Conservation (phyloP, 2,329 filamentous ascomycete species). For the Rhynchosporium secalis region DNA sequence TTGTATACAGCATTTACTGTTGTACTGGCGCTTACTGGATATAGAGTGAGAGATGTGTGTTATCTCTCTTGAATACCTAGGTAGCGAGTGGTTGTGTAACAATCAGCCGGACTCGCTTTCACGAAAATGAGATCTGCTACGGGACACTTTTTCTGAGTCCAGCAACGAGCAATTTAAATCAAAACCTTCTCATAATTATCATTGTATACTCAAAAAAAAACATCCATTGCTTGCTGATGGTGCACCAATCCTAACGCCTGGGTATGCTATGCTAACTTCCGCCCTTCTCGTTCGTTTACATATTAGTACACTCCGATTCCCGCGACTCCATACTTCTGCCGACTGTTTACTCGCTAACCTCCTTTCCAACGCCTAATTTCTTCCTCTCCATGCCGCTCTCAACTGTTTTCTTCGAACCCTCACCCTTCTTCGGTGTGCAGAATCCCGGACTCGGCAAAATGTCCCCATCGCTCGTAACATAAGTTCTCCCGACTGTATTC, state of each 20-base stretch:
- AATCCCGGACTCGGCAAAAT: conserved; percentile 30
- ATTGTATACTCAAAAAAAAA: neutral
- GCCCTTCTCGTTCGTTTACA: neutral
- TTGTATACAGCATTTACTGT: conserved; percentile 1
- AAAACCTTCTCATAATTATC: neutral
- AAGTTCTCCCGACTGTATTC: conserved; percentile 31
- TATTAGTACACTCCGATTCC: conserved; percentile 7
- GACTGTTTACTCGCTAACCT: neutral
- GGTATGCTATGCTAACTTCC: conserved; percentile 8
- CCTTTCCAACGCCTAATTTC: conserved; percentile 6
- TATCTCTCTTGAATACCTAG: neutral
- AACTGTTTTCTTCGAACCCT: neutral
- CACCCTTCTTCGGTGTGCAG: neutral
- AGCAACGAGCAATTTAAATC: neutral
- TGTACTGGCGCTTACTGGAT: conserved; percentile 12
- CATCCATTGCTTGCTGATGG: neutral
- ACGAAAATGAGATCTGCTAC: conserved; percentile 3
- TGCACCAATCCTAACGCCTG: conserved; percentile 8
- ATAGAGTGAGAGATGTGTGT: neutral
- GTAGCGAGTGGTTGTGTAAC: conserved; percentile 6
- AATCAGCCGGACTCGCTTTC: neutral
- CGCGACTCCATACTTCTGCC: neutral
- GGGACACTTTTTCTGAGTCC: neutral
- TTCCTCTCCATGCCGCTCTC: conserved; percentile 10
- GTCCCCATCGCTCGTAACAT: conserved; percentile 38